phyloP scores from a whole-genome alignment of 768 basidiomycete genomes.

The Asterophora parasitica region DNA sequence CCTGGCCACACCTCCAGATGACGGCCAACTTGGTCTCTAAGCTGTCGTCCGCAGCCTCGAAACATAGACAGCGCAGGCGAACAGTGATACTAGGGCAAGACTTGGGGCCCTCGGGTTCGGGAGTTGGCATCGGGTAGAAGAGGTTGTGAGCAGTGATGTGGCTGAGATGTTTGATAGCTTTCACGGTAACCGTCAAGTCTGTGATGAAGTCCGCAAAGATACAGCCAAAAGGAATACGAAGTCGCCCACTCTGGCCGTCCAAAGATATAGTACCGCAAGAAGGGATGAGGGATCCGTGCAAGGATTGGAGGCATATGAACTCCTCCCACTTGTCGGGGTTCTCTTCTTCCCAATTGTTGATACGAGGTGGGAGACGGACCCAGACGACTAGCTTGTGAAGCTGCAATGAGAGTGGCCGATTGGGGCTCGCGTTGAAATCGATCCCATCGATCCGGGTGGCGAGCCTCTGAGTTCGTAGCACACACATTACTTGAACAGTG shows the following conservation, averaged over 20 bases:
- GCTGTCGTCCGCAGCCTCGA: constrained; percentile 82
- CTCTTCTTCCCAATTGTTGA: constrained; percentile 30
- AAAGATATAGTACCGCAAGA: constrained; percentile 41
- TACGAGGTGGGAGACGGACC: constrained; percentile 45
- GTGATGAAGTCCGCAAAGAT: constrained; percentile 71
- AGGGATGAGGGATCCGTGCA: constrained; percentile 36
- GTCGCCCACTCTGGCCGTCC: constrained; percentile 56
- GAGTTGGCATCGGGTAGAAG: constrained; percentile 53
- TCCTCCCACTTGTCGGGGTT: constrained; percentile 66
- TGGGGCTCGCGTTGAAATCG: constrained; percentile 19
- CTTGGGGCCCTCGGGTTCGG: constrained; percentile 72
- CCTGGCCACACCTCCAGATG: constrained; percentile 67
- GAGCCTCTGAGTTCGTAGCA: constrained; percentile 44
- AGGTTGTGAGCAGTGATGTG: constrained; percentile 47
- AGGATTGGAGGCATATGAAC: constrained; percentile 52
- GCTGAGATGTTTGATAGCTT: constrained; percentile 67
- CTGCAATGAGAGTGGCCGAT: constrained; percentile 27
- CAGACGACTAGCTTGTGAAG: constrained; percentile 46
- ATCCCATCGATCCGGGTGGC: constrained; percentile 41
- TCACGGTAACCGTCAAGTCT: constrained; percentile 62
- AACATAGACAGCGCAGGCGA: constrained; percentile 51
- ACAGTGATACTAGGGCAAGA: constrained; percentile 58
- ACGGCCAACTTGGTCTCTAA: constrained; percentile 75
- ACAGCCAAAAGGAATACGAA: constrained; percentile 81
- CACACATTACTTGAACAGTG: constrained; percentile 43